A percentile compares a stretch with the other conserved stretches of the same genome.
These are phyloP conservation scores for Botrytis porri DNA, from an alignment of 2,329 filamentous ascomycete genomes.

Conservation along the genomic window DNA sequence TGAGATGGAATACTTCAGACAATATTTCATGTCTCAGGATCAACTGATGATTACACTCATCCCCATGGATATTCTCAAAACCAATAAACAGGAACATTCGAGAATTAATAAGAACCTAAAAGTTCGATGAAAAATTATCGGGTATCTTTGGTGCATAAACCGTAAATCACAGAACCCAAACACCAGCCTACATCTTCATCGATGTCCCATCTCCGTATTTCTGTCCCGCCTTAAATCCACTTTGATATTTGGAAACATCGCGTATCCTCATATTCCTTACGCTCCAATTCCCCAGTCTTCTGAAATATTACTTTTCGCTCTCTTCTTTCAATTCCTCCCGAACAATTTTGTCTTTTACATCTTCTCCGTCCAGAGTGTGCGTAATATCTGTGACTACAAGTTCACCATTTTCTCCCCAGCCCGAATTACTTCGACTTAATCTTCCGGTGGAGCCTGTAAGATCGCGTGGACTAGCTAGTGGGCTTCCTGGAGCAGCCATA, in stretches of 20 bases:
- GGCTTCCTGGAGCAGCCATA: conserved; percentile 51
- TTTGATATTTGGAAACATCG: not conserved
- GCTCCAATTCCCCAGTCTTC: not conserved
- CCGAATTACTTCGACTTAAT: conserved; percentile 37
- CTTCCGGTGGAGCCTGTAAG: conserved; percentile 27
- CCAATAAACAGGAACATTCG: not conserved
- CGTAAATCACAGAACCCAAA: conserved; percentile 5
- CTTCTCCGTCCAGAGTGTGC: not conserved
- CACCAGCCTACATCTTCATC: conserved; percentile 4
- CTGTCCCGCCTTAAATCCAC: not conserved
- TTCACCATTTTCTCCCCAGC: conserved; percentile 26
- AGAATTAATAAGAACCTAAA: not conserved
- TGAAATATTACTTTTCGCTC: not conserved
- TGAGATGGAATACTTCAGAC: not conserved
- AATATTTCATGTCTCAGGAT: not conserved
- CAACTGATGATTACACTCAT: not conserved
- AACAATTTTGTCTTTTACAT: not conserved
- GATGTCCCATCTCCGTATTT: not conserved
- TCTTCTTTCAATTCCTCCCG: not conserved
- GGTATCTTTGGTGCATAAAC: conserved; percentile 18
- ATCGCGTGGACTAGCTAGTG: conserved; percentile 58
- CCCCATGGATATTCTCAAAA: not conserved
- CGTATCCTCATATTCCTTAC: not conserved
- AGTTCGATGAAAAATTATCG: conserved; percentile 12
- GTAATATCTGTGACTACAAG: not conserved